Evolutionary conservation across 768 basidiomycete species (phyloP).

Genomic region (Rhizopogon roseolus): DNA sequence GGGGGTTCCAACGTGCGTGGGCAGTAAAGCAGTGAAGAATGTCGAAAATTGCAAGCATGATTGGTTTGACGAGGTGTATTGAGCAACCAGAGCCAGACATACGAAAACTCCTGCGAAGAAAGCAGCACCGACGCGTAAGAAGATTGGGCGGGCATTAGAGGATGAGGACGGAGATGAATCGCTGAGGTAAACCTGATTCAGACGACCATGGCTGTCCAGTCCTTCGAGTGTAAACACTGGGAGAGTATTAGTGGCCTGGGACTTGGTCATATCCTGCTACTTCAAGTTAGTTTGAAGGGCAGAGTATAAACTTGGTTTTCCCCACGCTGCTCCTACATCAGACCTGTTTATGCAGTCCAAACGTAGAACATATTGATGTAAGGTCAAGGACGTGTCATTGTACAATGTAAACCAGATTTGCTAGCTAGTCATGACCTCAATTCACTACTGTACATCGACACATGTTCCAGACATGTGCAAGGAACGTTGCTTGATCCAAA

Average conservation of each 20-base stretch:
- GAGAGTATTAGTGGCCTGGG: background rate
- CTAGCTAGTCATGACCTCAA: no score
- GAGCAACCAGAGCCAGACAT: conserved; percentile 6
- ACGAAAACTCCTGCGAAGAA: conserved; percentile 10
- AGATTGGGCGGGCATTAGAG: background rate
- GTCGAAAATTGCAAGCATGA: background rate
- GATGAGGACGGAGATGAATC: background rate
- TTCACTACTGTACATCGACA: no score
- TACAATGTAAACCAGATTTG: no score
- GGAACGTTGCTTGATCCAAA: no score
- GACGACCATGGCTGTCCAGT: background rate
- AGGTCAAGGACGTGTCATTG: no score
- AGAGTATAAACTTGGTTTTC: no score
- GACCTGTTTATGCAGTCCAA: no score
- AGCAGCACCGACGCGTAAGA: conserved; percentile 4
- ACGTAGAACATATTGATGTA: no score
- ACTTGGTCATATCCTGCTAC: no score
- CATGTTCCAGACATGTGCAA: no score
- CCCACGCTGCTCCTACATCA: no score
- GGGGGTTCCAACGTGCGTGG: conserved; percentile 54
- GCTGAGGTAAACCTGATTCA: background rate
- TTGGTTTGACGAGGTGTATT: conserved; percentile 1
- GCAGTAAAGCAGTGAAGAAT: background rate
- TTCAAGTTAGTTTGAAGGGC: no score
- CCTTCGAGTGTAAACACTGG: background rate